phyloP scores from a whole-genome alignment of 1,139 yeast species.

The Saccharomycopsis crataegensis region DNA sequence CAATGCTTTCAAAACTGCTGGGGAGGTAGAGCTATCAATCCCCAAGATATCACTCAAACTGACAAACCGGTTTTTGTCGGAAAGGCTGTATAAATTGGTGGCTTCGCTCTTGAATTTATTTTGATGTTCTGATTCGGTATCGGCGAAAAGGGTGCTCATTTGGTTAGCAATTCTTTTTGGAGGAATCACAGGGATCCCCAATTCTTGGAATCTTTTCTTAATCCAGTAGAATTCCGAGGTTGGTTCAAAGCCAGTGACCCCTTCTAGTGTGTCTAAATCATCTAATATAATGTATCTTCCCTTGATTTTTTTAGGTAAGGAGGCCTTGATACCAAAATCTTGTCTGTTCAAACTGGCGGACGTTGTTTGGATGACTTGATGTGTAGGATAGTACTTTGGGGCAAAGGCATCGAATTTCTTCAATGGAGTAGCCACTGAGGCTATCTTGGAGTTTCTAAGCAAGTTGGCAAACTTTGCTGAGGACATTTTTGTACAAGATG shows the following conservation, averaged over 20 bases:
- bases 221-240: slow-evolving; percentile 42
- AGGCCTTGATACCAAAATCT: slow-evolving; percentile 59
- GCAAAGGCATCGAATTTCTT: slow-evolving; percentile 13
- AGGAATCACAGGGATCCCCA: slow-evolving; percentile 36
- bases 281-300: slow-evolving; percentile 42
- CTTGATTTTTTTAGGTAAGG: slow-evolving; percentile 44
- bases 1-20: slow-evolving; percentile 23
- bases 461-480: slow-evolving; percentile 10
- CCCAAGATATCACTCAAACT: slow-evolving; percentile 23
- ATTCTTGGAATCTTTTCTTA: slow-evolving; percentile 44
- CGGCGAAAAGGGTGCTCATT: slow-evolving; percentile 1
- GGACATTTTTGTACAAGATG: neutral
- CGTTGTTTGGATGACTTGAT: slow-evolving; percentile 52
- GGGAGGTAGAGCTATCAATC: slow-evolving; percentile 21
- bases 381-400: slow-evolving; percentile 35
- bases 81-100: neutral
- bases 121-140: neutral
- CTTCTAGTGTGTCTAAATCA: slow-evolving; percentile 45
- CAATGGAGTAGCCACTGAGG: slow-evolving; percentile 25
- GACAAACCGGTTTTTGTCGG: too few relatives aligned
- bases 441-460: slow-evolving; percentile 28
- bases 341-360: slow-evolving; percentile 46
- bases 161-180: slow-evolving; percentile 24
- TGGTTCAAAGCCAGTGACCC: slow-evolving; percentile 45
- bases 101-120: neutral